A percentile compares a stretch with the other conserved stretches of the same genome.
phyloP scores from a whole-genome alignment of 768 basidiomycete genomes.

The Termitomyces sp. region DNA sequence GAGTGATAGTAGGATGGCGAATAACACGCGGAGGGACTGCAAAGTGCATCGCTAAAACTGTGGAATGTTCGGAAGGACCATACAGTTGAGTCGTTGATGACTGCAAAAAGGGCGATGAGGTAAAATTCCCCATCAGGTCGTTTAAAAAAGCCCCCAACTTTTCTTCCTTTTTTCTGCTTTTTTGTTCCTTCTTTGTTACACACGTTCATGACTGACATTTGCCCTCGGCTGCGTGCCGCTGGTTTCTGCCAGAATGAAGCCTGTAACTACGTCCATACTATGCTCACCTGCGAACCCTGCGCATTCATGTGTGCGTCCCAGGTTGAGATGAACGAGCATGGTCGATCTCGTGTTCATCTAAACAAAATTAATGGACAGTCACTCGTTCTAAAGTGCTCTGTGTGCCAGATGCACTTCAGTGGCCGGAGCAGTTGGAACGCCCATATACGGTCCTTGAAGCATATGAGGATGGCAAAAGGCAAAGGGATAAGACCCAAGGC shows the following conservation, averaged over 20 bases:
- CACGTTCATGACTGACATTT: slow-evolving; percentile 10
- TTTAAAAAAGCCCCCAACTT: neutral
- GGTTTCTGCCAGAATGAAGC: slow-evolving; percentile 16
- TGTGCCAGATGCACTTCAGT: slow-evolving; percentile 7
- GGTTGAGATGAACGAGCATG: slow-evolving; percentile 13
- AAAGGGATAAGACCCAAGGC: slow-evolving; percentile 1
- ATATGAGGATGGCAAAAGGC: neutral
- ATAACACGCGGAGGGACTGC: too few species aligned
- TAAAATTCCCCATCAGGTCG: neutral
- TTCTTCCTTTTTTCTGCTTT: neutral
- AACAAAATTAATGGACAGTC: slow-evolving; percentile 16
- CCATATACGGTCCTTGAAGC: slow-evolving; percentile 8
- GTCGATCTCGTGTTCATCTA: slow-evolving; percentile 9
- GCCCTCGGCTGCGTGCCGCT: slow-evolving; percentile 16
- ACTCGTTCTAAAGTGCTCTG: slow-evolving; percentile 9
- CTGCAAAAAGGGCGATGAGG: neutral
- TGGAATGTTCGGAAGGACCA: too few species aligned
- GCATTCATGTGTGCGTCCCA: slow-evolving; percentile 19
- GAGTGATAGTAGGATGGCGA: too few species aligned
- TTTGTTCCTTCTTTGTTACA: neutral
- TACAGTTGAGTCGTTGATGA: too few species aligned
- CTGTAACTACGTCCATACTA: slow-evolving; percentile 14
- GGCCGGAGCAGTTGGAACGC: slow-evolving; percentile 9
- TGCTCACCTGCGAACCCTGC: slow-evolving; percentile 20
- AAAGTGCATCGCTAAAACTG: too few species aligned